A percentile compares a stretch with the other conserved stretches of the same genome.
These are phyloP conservation scores for Penicillium maclennaniae DNA, from an alignment of 495 filamentous ascomycete genomes.

Conservation along the genomic window DNA sequence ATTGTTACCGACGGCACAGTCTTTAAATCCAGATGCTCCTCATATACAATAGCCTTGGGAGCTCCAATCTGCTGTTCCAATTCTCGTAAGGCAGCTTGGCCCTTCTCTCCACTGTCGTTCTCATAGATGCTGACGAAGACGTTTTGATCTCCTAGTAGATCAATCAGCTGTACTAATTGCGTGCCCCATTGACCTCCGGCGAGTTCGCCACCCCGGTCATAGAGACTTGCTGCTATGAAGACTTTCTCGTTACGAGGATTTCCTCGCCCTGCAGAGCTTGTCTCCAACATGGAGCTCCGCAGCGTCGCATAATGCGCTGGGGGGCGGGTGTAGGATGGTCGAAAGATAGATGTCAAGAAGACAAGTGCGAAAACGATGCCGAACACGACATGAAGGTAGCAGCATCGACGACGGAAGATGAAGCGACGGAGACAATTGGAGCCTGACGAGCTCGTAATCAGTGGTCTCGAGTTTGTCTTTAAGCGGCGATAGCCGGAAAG, in stretches of 20 bases:
- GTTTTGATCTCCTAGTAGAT: constrained; percentile 52
- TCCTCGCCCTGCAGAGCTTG: constrained; percentile 48
- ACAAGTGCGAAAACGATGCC: constrained; percentile 61
- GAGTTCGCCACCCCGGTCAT: constrained; percentile 57
- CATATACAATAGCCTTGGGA: constrained; percentile 50
- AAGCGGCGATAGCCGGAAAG: constrained; percentile 34
- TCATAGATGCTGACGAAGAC: constrained; percentile 60
- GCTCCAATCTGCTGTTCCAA: constrained; percentile 45
- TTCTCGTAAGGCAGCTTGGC: constrained; percentile 39
- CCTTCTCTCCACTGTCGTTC: constrained; percentile 59
- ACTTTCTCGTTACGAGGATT: constrained; percentile 64
- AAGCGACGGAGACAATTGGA: constrained; percentile 32
- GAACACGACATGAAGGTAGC: constrained; percentile 58
- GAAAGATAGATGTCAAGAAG: constrained; percentile 48
- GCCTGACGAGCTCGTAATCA: constrained; percentile 22
- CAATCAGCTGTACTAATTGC: constrained; percentile 57
- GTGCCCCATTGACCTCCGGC: constrained; percentile 64
- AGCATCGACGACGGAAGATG: constrained; percentile 61
- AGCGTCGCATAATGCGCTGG: constrained; percentile 49
- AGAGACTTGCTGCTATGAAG: constrained; percentile 73
- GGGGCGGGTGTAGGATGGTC: constrained; percentile 57
- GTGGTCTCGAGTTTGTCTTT: constrained; percentile 26
- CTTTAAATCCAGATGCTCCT: constrained; percentile 49
- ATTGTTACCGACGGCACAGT: constrained; percentile 54
- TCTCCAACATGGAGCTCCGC: constrained; percentile 30